Conservation (phyloP, 331 rosid genomes). For the Phaseolus coccineus region DNA sequence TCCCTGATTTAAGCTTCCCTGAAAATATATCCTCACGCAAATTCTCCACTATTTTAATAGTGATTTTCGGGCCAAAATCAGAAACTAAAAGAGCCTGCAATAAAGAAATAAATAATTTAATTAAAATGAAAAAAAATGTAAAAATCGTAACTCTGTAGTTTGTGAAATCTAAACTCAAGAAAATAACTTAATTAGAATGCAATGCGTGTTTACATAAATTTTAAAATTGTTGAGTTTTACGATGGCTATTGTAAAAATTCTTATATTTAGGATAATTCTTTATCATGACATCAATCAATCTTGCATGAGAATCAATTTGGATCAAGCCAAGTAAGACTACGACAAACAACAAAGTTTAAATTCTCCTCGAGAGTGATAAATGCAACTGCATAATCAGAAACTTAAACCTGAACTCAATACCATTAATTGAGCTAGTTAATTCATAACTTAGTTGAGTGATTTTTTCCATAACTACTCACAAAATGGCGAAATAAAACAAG, state of each 20-base stretch:
- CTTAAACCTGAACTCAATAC: no score
- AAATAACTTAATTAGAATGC: not conserved
- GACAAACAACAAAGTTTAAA: not conserved
- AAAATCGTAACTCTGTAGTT: not conserved
- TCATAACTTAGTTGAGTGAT: not conserved
- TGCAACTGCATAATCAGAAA: no score
- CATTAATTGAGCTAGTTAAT: not conserved
- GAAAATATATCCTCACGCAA: slow-evolving; percentile 79
- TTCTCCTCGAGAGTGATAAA: no score
- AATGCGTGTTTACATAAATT: not conserved
- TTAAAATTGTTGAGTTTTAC: not conserved
- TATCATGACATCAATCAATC: not conserved
- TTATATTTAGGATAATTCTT: not conserved
- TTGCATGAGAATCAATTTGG: not conserved
- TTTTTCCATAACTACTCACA: no score
- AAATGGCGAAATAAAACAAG: no score
- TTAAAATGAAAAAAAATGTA: not conserved
- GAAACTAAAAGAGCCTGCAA: slow-evolving; percentile 80
- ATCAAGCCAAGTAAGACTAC: not conserved
- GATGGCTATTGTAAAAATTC: not conserved
- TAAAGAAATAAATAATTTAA: not conserved
- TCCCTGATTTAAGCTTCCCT: slow-evolving; percentile 75
- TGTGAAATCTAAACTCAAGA: not conserved
- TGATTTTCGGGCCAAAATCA: slow-evolving; percentile 89
- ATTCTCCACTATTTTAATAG: slow-evolving; percentile 81